Evolutionary conservation across 2,329 filamentous ascomycete species (phyloP).

Genomic region (Paraconiothyrium sp.): DNA sequence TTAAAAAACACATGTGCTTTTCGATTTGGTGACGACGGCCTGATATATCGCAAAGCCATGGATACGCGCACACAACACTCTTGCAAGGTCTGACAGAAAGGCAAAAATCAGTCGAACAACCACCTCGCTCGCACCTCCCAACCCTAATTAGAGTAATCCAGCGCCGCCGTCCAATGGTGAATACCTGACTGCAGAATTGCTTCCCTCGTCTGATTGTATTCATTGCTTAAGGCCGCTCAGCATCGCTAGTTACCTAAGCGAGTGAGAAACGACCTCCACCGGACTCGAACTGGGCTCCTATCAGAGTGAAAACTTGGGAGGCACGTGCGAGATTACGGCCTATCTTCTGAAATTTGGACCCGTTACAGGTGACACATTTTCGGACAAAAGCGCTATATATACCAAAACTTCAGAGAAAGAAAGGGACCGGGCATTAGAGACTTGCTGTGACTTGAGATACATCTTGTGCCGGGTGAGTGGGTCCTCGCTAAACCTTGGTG

Average conservation of each 20-base stretch:
- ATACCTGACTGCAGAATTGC: slow-evolving; percentile 54
- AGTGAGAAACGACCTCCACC: slow-evolving; percentile 51
- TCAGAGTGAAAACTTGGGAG: slow-evolving; percentile 41
- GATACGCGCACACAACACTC: not conserved
- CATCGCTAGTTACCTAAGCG: slow-evolving; percentile 53
- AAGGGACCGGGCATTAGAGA: no score
- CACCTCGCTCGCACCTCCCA: slow-evolving; percentile 47
- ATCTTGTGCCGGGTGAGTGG: no score
- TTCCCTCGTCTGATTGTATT: slow-evolving; percentile 53
- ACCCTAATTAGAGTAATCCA: slow-evolving; percentile 52
- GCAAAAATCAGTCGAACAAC: slow-evolving; percentile 48
- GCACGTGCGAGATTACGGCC: slow-evolving; percentile 42
- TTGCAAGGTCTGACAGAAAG: not conserved
- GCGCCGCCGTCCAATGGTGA: slow-evolving; percentile 54
- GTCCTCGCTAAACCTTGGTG: no score
- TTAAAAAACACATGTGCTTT: not conserved
- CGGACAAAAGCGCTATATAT: slow-evolving; percentile 21
- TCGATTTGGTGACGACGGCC: not conserved
- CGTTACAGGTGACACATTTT: slow-evolving; percentile 42
- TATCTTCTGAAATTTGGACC: slow-evolving; percentile 46
- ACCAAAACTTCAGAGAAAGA: not conserved
- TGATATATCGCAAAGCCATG: not conserved
- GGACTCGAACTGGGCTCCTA: slow-evolving; percentile 55
- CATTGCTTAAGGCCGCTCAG: slow-evolving; percentile 55
- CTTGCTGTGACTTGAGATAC: no score